A percentile compares a stretch with the other conserved stretches of the same genome.
phyloP scores from a whole-genome alignment of 495 filamentous ascomycete species.

The Neurospora hispaniola region DNA sequence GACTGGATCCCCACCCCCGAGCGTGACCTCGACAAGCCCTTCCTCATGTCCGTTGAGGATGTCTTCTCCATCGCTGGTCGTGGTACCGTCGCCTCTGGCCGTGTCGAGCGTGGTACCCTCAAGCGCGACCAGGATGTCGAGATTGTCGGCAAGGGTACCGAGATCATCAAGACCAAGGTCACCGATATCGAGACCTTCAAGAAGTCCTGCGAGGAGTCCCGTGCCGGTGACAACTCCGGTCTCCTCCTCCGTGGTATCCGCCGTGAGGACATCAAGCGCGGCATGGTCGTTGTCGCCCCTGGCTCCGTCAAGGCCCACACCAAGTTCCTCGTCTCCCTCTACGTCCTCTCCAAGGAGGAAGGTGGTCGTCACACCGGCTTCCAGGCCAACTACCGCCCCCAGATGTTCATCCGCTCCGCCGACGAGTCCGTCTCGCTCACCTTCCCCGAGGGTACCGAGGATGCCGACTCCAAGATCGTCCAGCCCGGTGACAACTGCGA shows the following conservation, averaged over 20 bases:
- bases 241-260: constrained; percentile 88
- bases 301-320: constrained; percentile 67
- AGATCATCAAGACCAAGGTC: constrained; percentile 91
- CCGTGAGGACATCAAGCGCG: constrained; percentile 84
- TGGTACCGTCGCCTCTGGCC: constrained; percentile 92
- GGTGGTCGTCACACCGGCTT: constrained; percentile 94
- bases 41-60: constrained; percentile 97
- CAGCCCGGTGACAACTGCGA: constrained; percentile 99
- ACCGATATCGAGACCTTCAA: constrained; percentile 99
- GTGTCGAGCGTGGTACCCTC: constrained; percentile 89
- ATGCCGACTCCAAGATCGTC: constrained; percentile 58
- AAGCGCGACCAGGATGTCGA: constrained; percentile 92
- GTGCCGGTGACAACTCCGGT: constrained; percentile 96
- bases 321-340: constrained; percentile 90
- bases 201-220: constrained; percentile 90
- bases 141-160: constrained; percentile 69
- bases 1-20: constrained; percentile 90
- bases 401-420: constrained; percentile 89
- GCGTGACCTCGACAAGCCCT: constrained; percentile 90
- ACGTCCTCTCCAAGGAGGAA: constrained; percentile 94
- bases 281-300: constrained; percentile 83
- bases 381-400: constrained; percentile 84
- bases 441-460: constrained; percentile 70
- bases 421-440: constrained; percentile 74
- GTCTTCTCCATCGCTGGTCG: constrained; percentile 97